phyloP scores from a whole-genome alignment of 23 red algal species.

The Gracilariopsis chorda region DNA sequence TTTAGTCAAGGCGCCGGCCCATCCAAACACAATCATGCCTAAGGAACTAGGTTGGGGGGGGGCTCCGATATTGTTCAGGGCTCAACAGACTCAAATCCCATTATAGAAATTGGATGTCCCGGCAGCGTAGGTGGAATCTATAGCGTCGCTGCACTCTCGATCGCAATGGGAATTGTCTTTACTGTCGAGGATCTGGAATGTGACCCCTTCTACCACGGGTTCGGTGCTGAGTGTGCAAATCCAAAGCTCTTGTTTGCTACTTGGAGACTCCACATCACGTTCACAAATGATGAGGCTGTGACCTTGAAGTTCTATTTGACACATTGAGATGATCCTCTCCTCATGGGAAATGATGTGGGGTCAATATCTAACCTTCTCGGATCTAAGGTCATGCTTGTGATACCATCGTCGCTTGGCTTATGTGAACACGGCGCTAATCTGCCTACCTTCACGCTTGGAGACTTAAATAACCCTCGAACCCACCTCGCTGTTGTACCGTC shows the following conservation, averaged over 20 bases:
- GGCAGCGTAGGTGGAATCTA: not conserved
- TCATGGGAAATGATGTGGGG: not conserved
- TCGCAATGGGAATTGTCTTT: too few species aligned
- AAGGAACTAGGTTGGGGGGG: not conserved
- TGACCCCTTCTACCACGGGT: conserved; percentile 14
- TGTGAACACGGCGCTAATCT: not conserved
- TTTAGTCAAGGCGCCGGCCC: not conserved
- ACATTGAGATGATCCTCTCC: not conserved
- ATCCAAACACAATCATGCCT: not conserved
- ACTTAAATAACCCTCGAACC: not conserved
- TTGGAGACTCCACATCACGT: not conserved
- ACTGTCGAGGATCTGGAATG: not conserved
- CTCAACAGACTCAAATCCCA: conserved; percentile 7
- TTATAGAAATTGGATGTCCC: conserved; percentile 9
- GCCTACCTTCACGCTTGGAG: not conserved
- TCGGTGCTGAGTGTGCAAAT: not conserved
- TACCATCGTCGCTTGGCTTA: not conserved
- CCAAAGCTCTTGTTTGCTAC: not conserved
- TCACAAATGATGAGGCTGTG: not conserved
- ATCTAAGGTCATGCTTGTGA: not conserved
- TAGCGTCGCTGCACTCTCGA: not conserved
- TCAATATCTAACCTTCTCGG: not conserved
- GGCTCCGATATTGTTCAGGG: not conserved
- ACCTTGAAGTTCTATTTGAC: not conserved
- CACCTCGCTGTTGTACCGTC: not conserved